A percentile compares a stretch with the other conserved stretches of the same genome.
Evolutionary conservation across 305 asterid genomes (phyloP).

Genomic region (Solanum hybrid): DNA sequence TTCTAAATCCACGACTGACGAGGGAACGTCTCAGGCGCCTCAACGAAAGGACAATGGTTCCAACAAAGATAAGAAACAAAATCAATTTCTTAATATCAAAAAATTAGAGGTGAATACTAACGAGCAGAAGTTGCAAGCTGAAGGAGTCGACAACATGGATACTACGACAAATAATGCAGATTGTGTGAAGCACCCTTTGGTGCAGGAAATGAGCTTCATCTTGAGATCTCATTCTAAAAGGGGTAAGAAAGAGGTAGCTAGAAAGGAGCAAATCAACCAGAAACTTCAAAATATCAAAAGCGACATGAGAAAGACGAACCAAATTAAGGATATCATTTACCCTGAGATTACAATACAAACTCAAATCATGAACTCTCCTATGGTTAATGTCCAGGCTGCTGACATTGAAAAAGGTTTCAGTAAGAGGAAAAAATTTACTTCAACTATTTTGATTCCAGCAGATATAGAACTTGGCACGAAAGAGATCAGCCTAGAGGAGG

Average conservation of each 20-base stretch:
- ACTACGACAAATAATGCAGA: neutral
- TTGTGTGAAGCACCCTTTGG: neutral
- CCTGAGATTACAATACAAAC: neutral
- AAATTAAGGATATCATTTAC: neutral
- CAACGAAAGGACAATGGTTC: neutral
- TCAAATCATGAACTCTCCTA: neutral
- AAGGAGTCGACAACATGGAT: neutral
- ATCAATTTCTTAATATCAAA: no score
- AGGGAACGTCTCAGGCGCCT: neutral
- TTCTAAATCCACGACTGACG: neutral
- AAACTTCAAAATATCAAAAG: neutral
- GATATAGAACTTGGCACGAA: neutral
- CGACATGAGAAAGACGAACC: neutral
- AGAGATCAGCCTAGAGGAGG: neutral
- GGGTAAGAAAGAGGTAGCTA: neutral
- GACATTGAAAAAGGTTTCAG: neutral
- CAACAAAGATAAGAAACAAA: neutral
- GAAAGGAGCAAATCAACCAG: neutral
- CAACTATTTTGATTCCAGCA: neutral
- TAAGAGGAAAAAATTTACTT: neutral
- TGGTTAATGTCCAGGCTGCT: neutral
- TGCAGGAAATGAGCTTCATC: neutral
- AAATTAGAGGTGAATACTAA: neutral
- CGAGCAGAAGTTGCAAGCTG: neutral
- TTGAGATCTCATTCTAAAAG: neutral